Percentiles rank a stretch among this genome's conserved stretches.
These are phyloP conservation scores for Aristolochia fimbriata DNA, from an alignment of 164 flowering plant genomes.

Conservation along the genomic window DNA sequence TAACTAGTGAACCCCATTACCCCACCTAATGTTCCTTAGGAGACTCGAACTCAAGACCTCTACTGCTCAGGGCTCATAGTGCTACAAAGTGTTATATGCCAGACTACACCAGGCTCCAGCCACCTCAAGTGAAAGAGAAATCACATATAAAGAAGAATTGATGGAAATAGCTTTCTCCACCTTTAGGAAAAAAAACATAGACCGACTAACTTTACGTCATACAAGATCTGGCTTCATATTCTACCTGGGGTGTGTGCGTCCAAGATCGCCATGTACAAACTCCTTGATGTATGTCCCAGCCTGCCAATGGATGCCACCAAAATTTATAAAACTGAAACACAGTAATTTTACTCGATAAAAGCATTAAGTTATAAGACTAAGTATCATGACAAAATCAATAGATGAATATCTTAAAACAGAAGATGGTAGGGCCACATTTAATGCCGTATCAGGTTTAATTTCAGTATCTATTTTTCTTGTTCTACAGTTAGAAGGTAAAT, in stretches of 20 bases:
- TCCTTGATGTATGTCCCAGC: slow-evolving; percentile 99
- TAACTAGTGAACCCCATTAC: too few relatives aligned
- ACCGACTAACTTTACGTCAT: not conserved
- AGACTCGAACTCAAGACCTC: too few relatives aligned
- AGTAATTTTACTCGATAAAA: not conserved
- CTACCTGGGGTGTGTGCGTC: slow-evolving; percentile 81
- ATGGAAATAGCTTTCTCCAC: not conserved
- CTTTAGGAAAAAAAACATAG: not conserved
- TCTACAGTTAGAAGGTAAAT: too few relatives aligned
- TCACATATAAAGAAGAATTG: too few relatives aligned
- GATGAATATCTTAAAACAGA: not conserved
- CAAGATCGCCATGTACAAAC: slow-evolving; percentile 96
- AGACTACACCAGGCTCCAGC: too few relatives aligned
- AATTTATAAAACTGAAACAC: not conserved
- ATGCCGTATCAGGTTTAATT: not conserved
- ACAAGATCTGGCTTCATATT: not conserved
- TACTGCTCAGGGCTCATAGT: too few relatives aligned
- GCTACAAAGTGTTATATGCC: too few relatives aligned
- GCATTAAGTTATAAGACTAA: not conserved
- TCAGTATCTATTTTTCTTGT: too few relatives aligned
- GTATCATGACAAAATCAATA: not conserved
- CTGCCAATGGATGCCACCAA: slow-evolving; percentile 23
- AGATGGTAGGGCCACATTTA: not conserved
- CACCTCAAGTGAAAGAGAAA: too few relatives aligned
- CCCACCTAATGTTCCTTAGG: too few relatives aligned